Evolutionary conservation across 2,329 filamentous ascomycete species (phyloP).

Genomic region (Neofusicoccum laricinum): DNA sequence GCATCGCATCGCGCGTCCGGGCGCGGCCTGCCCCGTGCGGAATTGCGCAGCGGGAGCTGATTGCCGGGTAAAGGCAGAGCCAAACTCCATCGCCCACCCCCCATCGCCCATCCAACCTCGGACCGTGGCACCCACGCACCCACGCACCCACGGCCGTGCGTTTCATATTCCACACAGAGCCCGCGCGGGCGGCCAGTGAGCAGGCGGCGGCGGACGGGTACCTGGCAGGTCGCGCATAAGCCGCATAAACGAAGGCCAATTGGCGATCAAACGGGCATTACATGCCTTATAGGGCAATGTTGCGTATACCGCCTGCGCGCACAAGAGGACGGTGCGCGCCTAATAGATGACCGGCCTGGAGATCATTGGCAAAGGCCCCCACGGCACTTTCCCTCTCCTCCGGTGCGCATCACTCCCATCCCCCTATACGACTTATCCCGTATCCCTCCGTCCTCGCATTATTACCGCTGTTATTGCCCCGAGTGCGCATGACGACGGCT

Average conservation of each 20-base stretch:
- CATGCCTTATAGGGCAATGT: constrained; percentile 5
- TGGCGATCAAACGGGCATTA: constrained; percentile 13
- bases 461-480: background rate
- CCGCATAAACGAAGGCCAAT: constrained; percentile 4
- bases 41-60: background rate
- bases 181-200: background rate
- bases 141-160: background rate
- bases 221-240: constrained; percentile 10
- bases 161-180: background rate
- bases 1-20: background rate
- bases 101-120: background rate
- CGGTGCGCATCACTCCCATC: background rate
- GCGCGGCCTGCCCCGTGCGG: background rate
- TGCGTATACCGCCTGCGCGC: background rate
- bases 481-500: constrained; percentile 4
- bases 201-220: constrained; percentile 1
- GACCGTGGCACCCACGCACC: background rate
- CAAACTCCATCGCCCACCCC: background rate
- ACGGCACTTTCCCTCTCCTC: constrained; percentile 6
- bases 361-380: constrained; percentile 3
- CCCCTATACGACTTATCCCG: background rate
- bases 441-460: background rate
- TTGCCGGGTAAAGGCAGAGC: background rate
- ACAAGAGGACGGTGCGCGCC: constrained; percentile 4
- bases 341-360: constrained; percentile 8